Conservation (phyloP, 345 rosid genomes). For the Populus ilicifolia region DNA sequence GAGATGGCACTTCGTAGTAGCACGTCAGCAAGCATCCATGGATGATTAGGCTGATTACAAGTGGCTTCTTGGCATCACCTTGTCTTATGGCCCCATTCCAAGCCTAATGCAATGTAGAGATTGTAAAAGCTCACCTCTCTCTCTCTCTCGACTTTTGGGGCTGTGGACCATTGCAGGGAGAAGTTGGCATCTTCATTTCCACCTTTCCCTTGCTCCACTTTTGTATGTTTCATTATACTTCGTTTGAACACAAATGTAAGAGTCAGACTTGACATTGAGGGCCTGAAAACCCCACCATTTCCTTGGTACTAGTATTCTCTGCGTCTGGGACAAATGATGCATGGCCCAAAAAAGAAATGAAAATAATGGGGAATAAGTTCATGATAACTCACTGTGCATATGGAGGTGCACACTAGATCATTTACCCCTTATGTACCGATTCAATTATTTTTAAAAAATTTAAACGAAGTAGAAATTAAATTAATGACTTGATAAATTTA, state of each 20-base stretch:
- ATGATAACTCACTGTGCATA: neutral
- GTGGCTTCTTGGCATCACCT: constrained; percentile 4
- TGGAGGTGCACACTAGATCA: neutral
- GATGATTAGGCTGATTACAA: neutral
- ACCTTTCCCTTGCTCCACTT: constrained; percentile 4
- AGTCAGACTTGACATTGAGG: constrained; percentile 41
- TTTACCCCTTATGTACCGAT: too few species aligned
- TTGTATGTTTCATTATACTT: constrained; percentile 26
- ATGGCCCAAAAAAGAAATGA: neutral
- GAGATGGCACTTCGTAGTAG: neutral
- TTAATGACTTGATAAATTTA: too few species aligned
- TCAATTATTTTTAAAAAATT: too few species aligned
- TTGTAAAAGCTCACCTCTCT: neutral
- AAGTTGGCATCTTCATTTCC: neutral
- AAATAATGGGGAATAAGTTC: neutral
- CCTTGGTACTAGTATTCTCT: neutral
- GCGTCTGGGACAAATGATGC: neutral
- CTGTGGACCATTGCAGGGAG: constrained; percentile 29
- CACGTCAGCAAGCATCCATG: neutral
- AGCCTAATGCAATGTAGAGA: neutral
- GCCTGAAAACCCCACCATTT: constrained; percentile 26
- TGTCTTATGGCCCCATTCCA: neutral
- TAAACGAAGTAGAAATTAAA: too few species aligned
- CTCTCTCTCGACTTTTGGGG: neutral
- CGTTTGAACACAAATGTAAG: constrained; percentile 35